Conservation (phyloP, 805 yeast species). For the Ogataea nakhonphanomensis region DNA sequence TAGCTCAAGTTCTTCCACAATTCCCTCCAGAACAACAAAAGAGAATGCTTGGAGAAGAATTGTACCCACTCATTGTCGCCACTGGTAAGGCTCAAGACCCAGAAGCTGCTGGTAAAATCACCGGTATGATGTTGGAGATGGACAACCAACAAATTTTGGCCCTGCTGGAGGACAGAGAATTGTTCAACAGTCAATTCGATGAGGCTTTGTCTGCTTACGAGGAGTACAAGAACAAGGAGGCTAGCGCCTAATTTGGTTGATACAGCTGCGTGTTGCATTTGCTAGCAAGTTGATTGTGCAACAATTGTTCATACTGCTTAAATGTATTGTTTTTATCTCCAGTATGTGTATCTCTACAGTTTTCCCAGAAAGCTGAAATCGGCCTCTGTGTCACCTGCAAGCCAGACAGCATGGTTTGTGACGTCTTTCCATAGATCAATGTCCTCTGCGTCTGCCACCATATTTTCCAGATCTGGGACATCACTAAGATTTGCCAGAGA, state of each 20-base stretch:
- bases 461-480: conserved; percentile 34
- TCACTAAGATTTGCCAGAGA: conserved; percentile 34
- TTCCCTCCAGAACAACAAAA: conserved; percentile 89
- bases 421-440: conserved; percentile 72
- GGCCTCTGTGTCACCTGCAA: conserved; percentile 43
- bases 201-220: conserved; percentile 95
- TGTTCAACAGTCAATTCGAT: conserved; percentile 84
- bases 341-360: not conserved
- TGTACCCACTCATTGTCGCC: conserved; percentile 87
- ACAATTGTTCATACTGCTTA: conserved; percentile 6
- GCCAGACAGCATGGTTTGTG: conserved; percentile 75
- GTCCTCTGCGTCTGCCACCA: conserved; percentile 38
- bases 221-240: conserved; percentile 66
- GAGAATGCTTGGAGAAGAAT: conserved; percentile 96
- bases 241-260: conserved; percentile 14
- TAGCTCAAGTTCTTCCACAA: conserved; percentile 60
- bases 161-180: conserved; percentile 84
- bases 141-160: conserved; percentile 87
- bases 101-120: conserved; percentile 96
- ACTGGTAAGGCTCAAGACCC: conserved; percentile 84
- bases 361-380: conserved; percentile 31
- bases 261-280: conserved; percentile 7
- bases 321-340: not conserved
- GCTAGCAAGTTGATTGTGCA: conserved; percentile 8
- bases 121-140: conserved; percentile 98